Evolutionary conservation across 2,329 filamentous ascomycete genomes (phyloP).

Genomic region (Emydomyces testavorans): DNA sequence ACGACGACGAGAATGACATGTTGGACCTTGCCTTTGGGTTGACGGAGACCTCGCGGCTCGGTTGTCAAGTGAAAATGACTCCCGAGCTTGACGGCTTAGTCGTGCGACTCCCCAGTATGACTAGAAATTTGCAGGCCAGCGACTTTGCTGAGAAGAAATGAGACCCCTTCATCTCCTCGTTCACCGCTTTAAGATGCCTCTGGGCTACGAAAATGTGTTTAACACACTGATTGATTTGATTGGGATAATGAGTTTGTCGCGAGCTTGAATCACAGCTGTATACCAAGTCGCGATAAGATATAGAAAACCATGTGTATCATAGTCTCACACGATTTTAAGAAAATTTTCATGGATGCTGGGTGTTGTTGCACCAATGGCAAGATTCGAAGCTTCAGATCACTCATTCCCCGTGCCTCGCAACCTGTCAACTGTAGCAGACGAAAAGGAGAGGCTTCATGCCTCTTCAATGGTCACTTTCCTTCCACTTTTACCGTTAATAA

Average conservation of each 20-base stretch:
- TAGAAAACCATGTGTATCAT: constrained; percentile 13
- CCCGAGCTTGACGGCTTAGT: constrained; percentile 78
- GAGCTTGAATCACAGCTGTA: not conserved
- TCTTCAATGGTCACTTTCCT: constrained; percentile 38
- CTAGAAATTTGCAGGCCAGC: constrained; percentile 86
- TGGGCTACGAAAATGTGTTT: not conserved
- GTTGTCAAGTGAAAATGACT: constrained; percentile 85
- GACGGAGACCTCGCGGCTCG: constrained; percentile 72
- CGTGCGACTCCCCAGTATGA: constrained; percentile 83
- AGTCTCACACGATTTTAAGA: constrained; percentile 7
- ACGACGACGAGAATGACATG: constrained; percentile 81
- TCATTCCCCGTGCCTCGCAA: constrained; percentile 42
- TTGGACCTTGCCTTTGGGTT: constrained; percentile 80
- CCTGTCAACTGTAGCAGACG: constrained; percentile 25
- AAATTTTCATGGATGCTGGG: constrained; percentile 6
- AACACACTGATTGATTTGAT: not conserved
- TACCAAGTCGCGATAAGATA: not conserved
- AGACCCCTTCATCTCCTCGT: not conserved
- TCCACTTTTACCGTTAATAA: constrained; percentile 56
- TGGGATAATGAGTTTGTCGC: not conserved
- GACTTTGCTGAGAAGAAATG: constrained; percentile 55
- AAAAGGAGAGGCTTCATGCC: constrained; percentile 24
- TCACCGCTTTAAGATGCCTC: not conserved
- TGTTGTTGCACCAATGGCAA: constrained; percentile 10
- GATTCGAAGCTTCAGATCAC: constrained; percentile 13